A percentile compares a stretch with the other conserved stretches of the same genome.
Conservation (phyloP, 2,329 filamentous ascomycete species). For the Cladosporium sp. region DNA sequence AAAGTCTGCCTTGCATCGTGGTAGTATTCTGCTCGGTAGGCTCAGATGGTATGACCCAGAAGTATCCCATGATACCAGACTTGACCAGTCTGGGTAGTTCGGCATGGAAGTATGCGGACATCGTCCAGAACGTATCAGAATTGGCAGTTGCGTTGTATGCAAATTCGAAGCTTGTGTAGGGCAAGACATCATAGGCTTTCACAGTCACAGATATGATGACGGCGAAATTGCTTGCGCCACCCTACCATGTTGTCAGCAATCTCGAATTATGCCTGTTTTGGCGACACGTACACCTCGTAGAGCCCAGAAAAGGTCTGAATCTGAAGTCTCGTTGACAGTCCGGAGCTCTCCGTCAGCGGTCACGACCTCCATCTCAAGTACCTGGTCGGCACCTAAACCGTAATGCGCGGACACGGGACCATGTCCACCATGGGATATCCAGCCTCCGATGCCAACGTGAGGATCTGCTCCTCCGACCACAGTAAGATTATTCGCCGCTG, state of each 20-base stretch:
- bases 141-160: constrained; percentile 33
- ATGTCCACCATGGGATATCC: constrained; percentile 58
- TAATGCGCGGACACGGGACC: constrained; percentile 49
- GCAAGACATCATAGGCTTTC: constrained; percentile 45
- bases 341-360: constrained; percentile 47
- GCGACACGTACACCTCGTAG: constrained; percentile 40
- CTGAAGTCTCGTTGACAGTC: constrained; percentile 43
- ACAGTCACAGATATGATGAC: constrained; percentile 55
- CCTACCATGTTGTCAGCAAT: constrained; percentile 23
- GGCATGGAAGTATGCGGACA: constrained; percentile 11
- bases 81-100: constrained; percentile 9
- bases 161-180: constrained; percentile 43
- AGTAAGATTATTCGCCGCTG: constrained; percentile 43
- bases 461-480: constrained; percentile 54
- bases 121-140: constrained; percentile 14
- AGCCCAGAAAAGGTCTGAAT: constrained; percentile 62
- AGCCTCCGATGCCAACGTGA: constrained; percentile 58
- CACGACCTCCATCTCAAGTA: constrained; percentile 46
- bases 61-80: constrained; percentile 14
- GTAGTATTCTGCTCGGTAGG: neutral
- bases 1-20: neutral
- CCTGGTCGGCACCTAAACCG: constrained; percentile 58
- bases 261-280: too few relatives aligned
- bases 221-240: constrained; percentile 57
- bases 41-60: constrained; percentile 1